Percentiles rank a stretch among this genome's conserved stretches.
Conservation (phyloP, 2,329 filamentous ascomycete species). For the Botryotinia narcissicola region DNA sequence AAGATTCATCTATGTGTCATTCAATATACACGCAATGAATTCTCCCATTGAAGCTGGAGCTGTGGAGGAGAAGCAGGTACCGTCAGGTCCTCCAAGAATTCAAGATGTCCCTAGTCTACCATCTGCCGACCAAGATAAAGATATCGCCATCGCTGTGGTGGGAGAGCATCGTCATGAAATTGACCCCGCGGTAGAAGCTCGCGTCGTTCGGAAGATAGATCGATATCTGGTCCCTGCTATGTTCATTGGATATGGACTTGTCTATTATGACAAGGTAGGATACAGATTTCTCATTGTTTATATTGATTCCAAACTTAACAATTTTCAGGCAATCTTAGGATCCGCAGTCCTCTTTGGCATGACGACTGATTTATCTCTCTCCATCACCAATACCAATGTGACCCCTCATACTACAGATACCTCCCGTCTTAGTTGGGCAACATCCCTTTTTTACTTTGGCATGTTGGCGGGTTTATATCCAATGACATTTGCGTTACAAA, state of each 20-base stretch:
- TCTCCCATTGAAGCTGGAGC: no score
- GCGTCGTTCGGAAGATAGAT: constrained; percentile 65
- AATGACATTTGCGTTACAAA: constrained; percentile 68
- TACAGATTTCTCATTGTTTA: background rate
- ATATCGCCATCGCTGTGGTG: constrained; percentile 36
- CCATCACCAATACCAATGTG: constrained; percentile 48
- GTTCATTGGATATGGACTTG: constrained; percentile 62
- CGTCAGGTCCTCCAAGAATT: background rate
- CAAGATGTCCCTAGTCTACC: background rate
- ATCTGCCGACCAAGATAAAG: constrained; percentile 27
- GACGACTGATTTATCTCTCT: constrained; percentile 64
- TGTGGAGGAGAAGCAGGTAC: background rate
- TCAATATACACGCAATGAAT: background rate
- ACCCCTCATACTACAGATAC: constrained; percentile 60
- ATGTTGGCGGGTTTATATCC: constrained; percentile 74
- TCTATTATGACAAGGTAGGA: constrained; percentile 65
- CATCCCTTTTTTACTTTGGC: constrained; percentile 77
- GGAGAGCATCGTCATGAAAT: constrained; percentile 32
- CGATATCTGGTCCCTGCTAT: constrained; percentile 66
- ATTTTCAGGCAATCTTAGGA: constrained; percentile 63
- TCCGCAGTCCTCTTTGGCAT: constrained; percentile 73
- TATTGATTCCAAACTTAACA: background rate
- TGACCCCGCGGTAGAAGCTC: constrained; percentile 53
- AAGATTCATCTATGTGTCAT: background rate
- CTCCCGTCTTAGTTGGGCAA: constrained; percentile 70